phyloP scores from a whole-genome alignment of 176 grass and related monocot genomes.

The Hyparrhenia diplandra region DNA sequence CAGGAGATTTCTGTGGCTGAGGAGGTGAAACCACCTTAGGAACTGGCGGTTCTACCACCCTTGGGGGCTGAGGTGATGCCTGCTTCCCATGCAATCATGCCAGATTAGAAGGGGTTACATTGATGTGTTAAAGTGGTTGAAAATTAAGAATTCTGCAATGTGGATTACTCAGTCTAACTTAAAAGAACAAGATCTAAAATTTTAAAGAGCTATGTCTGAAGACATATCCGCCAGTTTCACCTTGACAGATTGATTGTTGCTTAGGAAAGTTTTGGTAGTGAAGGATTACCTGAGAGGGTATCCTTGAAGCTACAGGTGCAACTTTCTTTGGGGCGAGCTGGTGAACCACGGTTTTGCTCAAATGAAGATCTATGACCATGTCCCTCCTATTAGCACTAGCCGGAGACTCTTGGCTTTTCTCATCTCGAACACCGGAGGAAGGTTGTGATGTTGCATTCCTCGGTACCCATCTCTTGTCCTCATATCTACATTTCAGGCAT shows the following conservation, averaged over 20 bases:
- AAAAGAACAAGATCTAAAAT: not conserved
- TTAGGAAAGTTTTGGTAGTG: not conserved
- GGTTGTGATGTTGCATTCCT: slow-evolving; percentile 58
- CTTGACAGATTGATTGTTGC: not conserved
- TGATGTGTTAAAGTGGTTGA: not conserved
- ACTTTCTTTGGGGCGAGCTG: slow-evolving; percentile 34
- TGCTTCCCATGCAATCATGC: slow-evolving; percentile 31
- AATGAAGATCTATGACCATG: slow-evolving; percentile 57
- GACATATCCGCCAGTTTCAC: not conserved
- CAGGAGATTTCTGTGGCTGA: slow-evolving; percentile 40
- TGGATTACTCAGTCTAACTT: slow-evolving; percentile 7
- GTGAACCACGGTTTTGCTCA: slow-evolving; percentile 49
- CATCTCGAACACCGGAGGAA: slow-evolving; percentile 45
- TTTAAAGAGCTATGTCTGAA: slow-evolving; percentile 1
- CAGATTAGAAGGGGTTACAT: slow-evolving; percentile 9
- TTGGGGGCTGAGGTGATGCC: slow-evolving; percentile 47
- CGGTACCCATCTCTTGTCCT: slow-evolving; percentile 95
- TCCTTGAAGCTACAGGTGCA: slow-evolving; percentile 55
- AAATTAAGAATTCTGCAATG: not conserved
- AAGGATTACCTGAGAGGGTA: slow-evolving; percentile 46
- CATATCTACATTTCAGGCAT: slow-evolving; percentile 62
- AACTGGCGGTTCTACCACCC: slow-evolving; percentile 51
- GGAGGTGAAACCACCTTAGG: slow-evolving; percentile 56
- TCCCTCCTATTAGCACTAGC: slow-evolving; percentile 39
- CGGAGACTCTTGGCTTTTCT: slow-evolving; percentile 42